Conservation (phyloP, 1,284 basidiomycete species). For the Malassezia restricta region DNA sequence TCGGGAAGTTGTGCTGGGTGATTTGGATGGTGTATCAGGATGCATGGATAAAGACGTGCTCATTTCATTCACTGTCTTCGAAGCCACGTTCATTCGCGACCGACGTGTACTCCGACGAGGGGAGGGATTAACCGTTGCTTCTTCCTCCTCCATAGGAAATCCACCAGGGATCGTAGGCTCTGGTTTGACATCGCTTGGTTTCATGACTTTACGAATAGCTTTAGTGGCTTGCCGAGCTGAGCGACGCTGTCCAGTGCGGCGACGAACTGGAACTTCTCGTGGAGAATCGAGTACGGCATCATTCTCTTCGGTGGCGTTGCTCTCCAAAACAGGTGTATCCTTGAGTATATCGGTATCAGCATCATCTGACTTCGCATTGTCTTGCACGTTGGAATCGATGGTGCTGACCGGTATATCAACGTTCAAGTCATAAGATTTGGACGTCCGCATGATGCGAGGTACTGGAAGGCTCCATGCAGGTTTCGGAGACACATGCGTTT, state of each 20-base stretch:
- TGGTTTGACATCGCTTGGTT: neutral
- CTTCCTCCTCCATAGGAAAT: slow-evolving; percentile 10
- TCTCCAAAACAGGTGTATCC: neutral
- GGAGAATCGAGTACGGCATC: neutral
- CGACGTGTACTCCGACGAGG: neutral
- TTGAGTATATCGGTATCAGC: neutral
- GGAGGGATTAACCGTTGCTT: neutral
- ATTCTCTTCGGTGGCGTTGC: neutral
- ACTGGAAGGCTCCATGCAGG: slow-evolving; percentile 8
- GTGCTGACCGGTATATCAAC: neutral
- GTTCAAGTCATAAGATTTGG: neutral
- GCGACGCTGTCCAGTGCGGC: neutral
- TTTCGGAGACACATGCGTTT: neutral
- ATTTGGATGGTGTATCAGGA: neutral
- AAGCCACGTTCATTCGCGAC: neutral
- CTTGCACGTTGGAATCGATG: neutral
- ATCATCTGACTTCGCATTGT: neutral
- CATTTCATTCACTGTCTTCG: neutral
- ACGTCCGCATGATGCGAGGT: neutral
- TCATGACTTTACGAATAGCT: slow-evolving; percentile 7
- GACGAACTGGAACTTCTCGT: neutral
- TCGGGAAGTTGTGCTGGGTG: too few species aligned
- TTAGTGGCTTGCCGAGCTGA: slow-evolving; percentile 6
- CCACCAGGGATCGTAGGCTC: slow-evolving; percentile 11
- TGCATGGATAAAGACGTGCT: neutral